Percentiles rank a stretch among this genome's conserved stretches.
phyloP scores from a whole-genome alignment of 2,329 filamentous ascomycete genomes.

The Xenosphaeropsis pyriputrescens region DNA sequence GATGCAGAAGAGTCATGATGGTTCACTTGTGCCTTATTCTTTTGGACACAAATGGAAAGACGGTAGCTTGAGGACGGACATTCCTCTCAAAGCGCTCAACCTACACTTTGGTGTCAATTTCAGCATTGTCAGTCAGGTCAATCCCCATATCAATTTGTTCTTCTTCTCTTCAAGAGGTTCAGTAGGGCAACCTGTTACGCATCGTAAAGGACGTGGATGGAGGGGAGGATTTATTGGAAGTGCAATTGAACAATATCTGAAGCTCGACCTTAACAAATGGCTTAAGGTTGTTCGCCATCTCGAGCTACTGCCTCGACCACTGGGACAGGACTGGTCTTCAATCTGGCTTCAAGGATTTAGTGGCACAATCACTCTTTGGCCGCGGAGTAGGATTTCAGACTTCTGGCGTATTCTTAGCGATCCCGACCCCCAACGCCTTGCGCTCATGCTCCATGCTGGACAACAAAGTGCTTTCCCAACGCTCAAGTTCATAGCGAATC shows the following conservation, averaged over 20 bases:
- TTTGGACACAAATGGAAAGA: conserved; percentile 99
- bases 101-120: conserved; percentile 98
- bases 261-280: conserved; percentile 95
- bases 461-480: conserved; percentile 85
- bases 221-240: conserved; percentile 88
- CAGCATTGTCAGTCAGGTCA: conserved; percentile 77
- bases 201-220: conserved; percentile 88
- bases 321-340: conserved; percentile 94
- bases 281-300: conserved; percentile 86
- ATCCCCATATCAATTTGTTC: conserved; percentile 96
- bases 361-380: conserved; percentile 94
- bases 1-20: conserved; percentile 72
- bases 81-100: conserved; percentile 86
- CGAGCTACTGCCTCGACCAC: conserved; percentile 74
- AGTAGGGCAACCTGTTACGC: conserved; percentile 85
- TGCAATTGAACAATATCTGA: conserved; percentile 86
- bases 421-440: conserved; percentile 59
- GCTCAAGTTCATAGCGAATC: conserved; percentile 78
- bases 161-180: conserved; percentile 93
- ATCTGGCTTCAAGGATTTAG: conserved; percentile 93
- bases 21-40: conserved; percentile 72
- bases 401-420: conserved; percentile 80
- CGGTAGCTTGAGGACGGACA: conserved; percentile 84
- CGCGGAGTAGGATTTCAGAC: conserved; percentile 63
- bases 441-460: conserved; percentile 80